Percentiles rank a stretch among this genome's conserved stretches.
These are phyloP conservation scores for Suhomyces kunorum DNA, from an alignment of 1,139 yeast species.

Conservation along the genomic window DNA sequence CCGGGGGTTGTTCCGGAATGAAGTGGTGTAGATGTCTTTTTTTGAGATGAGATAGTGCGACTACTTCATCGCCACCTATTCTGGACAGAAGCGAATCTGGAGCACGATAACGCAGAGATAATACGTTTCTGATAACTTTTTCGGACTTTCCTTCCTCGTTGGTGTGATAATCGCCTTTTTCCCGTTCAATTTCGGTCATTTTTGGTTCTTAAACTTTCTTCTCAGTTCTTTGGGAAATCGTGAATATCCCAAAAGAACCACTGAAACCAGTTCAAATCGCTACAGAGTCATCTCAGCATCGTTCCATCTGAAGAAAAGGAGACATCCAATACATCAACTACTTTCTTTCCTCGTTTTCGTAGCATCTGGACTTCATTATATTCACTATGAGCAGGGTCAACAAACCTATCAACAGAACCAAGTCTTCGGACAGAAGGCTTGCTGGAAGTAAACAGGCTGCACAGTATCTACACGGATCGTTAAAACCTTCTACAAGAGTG, in stretches of 20 bases:
- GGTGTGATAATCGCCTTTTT: background rate
- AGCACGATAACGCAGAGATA: too few relatives aligned
- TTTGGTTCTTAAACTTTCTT: background rate
- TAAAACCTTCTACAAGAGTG: slow-evolving; percentile 4
- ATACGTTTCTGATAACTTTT: background rate
- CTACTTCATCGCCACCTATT: background rate
- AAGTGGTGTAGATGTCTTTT: background rate
- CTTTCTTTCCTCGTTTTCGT: too few relatives aligned
- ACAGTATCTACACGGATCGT: slow-evolving; percentile 37
- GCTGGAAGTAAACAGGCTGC: slow-evolving; percentile 52
- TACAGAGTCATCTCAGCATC: too few relatives aligned
- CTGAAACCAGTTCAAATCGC: too few relatives aligned
- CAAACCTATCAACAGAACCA: slow-evolving; percentile 26
- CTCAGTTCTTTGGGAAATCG: too few relatives aligned
- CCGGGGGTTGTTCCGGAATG: background rate
- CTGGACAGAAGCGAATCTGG: too few relatives aligned
- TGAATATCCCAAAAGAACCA: too few relatives aligned
- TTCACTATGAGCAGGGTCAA: slow-evolving; percentile 63
- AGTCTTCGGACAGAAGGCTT: slow-evolving; percentile 53
- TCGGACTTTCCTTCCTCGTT: background rate
- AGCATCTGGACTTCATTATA: background rate
- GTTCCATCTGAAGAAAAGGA: too few relatives aligned
- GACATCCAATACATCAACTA: too few relatives aligned
- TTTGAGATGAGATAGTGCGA: slow-evolving; percentile 5
- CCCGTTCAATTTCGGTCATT: background rate